Conservation (phyloP, 225 moss, liverwort and hornwort species). For the Polytrichum commune region DNA sequence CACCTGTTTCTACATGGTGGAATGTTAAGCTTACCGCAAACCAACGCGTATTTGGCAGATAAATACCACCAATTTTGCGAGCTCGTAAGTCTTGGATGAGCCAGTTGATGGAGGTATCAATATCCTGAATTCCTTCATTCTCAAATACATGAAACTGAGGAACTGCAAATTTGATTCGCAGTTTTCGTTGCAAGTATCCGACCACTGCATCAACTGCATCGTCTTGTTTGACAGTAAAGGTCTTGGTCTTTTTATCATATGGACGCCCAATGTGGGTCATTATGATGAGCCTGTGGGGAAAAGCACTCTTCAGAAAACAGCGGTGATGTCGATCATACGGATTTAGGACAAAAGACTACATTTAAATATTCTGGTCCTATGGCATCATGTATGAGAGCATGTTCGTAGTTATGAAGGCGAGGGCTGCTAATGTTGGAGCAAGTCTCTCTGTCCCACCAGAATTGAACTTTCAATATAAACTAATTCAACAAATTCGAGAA, state of each 20-base stretch:
- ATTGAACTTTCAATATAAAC: too few relatives aligned
- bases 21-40: conserved; percentile 40
- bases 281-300: conserved; percentile 34
- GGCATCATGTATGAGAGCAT: too few relatives aligned
- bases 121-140: conserved; percentile 43
- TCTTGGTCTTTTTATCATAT: conserved; percentile 49
- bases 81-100: conserved; percentile 45
- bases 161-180: conserved; percentile 55
- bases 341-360: neutral
- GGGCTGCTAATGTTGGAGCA: too few relatives aligned
- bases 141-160: conserved; percentile 49
- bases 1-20: neutral
- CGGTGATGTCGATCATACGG: neutral
- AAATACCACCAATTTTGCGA: conserved; percentile 63
- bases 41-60: conserved; percentile 60
- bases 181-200: conserved; percentile 48
- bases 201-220: conserved; percentile 55
- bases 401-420: too few relatives aligned
- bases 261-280: conserved; percentile 60
- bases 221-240: conserved; percentile 37
- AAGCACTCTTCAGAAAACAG: neutral
- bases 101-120: conserved; percentile 66
- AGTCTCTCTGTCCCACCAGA: too few relatives aligned
- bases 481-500: too few relatives aligned
- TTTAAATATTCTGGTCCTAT: too few relatives aligned